Evolutionary conservation across 2,329 filamentous ascomycete species (phyloP).

Genomic region (Mollisia scopiformis): DNA sequence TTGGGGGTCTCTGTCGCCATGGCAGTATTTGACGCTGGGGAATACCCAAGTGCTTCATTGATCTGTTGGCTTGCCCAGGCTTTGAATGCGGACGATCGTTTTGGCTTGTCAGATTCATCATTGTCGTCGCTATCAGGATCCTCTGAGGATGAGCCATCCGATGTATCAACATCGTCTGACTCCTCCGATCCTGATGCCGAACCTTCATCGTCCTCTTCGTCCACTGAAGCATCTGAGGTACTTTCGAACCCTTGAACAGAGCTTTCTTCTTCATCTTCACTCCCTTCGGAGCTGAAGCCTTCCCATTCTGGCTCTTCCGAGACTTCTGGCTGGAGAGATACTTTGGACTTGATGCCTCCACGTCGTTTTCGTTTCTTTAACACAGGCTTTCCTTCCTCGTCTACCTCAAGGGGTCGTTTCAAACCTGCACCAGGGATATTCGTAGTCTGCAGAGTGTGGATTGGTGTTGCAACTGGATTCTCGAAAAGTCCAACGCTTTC

Average conservation of each 20-base stretch:
- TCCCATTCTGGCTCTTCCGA: conserved; percentile 59
- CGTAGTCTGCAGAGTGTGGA: conserved; percentile 7
- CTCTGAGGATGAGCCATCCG: conserved; percentile 26
- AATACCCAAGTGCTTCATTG: conserved; percentile 77
- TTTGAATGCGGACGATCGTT: conserved; percentile 76
- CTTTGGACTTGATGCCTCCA: conserved; percentile 60
- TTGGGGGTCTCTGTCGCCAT: conserved; percentile 50
- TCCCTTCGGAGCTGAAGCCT: conserved; percentile 58
- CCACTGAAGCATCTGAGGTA: conserved; percentile 33
- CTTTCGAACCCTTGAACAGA: conserved; percentile 38
- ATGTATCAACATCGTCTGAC: conserved; percentile 26
- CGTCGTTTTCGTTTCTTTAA: conserved; percentile 82
- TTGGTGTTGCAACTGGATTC: conserved; percentile 10
- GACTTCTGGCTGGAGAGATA: conserved; percentile 50
- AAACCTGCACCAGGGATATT: conserved; percentile 71
- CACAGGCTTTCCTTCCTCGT: conserved; percentile 75
- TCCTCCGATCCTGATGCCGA: conserved; percentile 25
- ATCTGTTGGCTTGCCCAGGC: conserved; percentile 87
- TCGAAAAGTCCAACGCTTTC: conserved; percentile 15
- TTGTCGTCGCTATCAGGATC: conserved; percentile 34
- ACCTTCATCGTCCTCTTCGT: conserved; percentile 29
- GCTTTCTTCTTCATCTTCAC: conserved; percentile 34
- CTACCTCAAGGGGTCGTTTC: conserved; percentile 83
- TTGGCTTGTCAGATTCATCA: conserved; percentile 38
- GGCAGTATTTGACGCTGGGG: conserved; percentile 45